phyloP scores from a whole-genome alignment of 1,284 basidiomycete species.

The Fomitopsis betulina region DNA sequence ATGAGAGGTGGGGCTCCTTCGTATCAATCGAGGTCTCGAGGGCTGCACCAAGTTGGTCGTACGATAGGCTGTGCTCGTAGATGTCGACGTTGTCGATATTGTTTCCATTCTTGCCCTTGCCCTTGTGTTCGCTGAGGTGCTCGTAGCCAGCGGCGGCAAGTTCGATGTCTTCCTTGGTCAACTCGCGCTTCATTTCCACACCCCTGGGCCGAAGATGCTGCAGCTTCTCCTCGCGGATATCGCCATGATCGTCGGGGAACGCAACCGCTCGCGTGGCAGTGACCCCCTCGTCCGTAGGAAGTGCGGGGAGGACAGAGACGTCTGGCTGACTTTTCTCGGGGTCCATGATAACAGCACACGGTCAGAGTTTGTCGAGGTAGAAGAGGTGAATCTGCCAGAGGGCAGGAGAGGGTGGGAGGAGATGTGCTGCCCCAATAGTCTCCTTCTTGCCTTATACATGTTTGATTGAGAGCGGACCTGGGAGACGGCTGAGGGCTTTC shows the following conservation, averaged over 20 bases:
- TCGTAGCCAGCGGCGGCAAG: constrained; percentile 67
- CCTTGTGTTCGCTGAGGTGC: constrained; percentile 46
- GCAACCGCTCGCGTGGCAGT: constrained; percentile 34
- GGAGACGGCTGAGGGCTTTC: neutral
- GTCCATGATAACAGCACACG: neutral
- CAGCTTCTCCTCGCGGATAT: constrained; percentile 38
- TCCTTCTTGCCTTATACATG: constrained; percentile 4
- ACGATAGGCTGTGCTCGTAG: constrained; percentile 46
- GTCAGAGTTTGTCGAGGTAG: neutral
- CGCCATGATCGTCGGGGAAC: constrained; percentile 40
- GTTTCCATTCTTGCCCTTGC: constrained; percentile 28
- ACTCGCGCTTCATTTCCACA: constrained; percentile 52
- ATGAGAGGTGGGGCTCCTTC: constrained; percentile 46
- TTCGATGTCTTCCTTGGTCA: constrained; percentile 64
- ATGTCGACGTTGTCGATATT: constrained; percentile 45
- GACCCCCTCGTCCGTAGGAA: constrained; percentile 18
- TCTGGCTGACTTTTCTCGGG: neutral
- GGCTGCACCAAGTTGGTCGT: constrained; percentile 35
- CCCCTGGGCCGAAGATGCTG: constrained; percentile 40
- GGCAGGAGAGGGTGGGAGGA: neutral
- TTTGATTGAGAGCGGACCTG: neutral
- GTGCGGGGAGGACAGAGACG: neutral
- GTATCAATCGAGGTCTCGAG: constrained; percentile 48
- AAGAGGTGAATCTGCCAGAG: neutral
- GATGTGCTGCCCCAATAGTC: neutral